These are phyloP conservation scores for Clitoria ternatea DNA, from an alignment of 306 rosid genomes.

Conservation along the genomic window DNA sequence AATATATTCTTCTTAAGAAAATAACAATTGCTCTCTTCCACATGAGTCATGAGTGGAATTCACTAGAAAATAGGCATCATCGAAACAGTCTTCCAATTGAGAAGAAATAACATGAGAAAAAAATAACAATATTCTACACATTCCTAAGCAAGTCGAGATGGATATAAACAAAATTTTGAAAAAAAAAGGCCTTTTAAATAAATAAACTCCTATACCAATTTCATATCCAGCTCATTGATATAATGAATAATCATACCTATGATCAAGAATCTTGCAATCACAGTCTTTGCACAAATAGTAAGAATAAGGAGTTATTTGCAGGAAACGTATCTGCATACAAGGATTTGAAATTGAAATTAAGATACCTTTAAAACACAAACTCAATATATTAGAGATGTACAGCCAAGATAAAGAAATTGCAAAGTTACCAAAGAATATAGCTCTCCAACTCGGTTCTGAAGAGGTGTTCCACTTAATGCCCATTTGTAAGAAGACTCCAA, in stretches of 20 bases:
- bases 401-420: neutral
- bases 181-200: neutral
- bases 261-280: slow-evolving; percentile 83
- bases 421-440: slow-evolving; percentile 73
- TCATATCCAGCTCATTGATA: neutral
- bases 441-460: slow-evolving; percentile 83
- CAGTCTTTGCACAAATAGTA: slow-evolving; percentile 87
- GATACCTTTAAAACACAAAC: slow-evolving; percentile 19
- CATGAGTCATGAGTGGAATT: neutral
- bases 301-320: slow-evolving; percentile 78
- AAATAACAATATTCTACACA: neutral
- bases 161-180: neutral
- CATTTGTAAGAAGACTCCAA: slow-evolving; percentile 77
- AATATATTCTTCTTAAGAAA: neutral
- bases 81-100: neutral
- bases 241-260: slow-evolving; percentile 46
- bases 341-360: slow-evolving; percentile 23
- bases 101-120: neutral
- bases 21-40: neutral
- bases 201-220: neutral
- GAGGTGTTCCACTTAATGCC: slow-evolving; percentile 98
- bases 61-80: neutral
- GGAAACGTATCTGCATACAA: slow-evolving; percentile 68
- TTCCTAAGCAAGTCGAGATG: neutral
- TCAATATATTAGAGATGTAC: neutral